Evolutionary conservation across 202 grass and related monocot species (phyloP), one percentile per base, ranked within the genome.

Genomic region (Zoysia matrella): DNA sequence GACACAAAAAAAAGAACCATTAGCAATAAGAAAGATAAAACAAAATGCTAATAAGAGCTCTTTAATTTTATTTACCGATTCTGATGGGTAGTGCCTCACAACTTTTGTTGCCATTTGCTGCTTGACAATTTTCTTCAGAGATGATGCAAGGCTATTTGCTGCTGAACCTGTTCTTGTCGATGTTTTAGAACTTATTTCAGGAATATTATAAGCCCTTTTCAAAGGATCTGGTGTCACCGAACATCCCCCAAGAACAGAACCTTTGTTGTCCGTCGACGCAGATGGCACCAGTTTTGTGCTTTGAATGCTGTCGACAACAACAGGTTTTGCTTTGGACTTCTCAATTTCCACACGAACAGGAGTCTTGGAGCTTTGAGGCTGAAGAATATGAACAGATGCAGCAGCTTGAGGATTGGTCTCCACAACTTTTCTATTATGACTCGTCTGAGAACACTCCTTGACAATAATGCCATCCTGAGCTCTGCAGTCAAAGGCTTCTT

Each of bases 81-180:
- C 94, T 76, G 94, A 92, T 65, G 90, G 90, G 86, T 97, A 94
- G 87, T 94, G 83, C 82, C 88, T 89, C 43, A 77, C 74, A 92
- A 92, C 67, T 94, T 97, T 97, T 69, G 83, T 39, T 83, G 68
- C 3, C 0, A 78, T 80, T 78, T 85, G 80, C 73, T 92, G 90
- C 52, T 81, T 97, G 75, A 92, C 74, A 63, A 89, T 84, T 84
- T 87, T 92, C 48, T 89, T 94, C 48, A 87, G 45, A 80, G 92
- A 89, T 79, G 86, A 77, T 50, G 82, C 57, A 47, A 87, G 73
- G 54, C 22, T 81, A 86, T 91, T 89, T 70, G 79, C 52, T 75
- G 81, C 75, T 81, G 76, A 85, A 50, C 40, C 68, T 51, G 66
- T 45, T 79, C 54, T 87, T 36, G 86, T 86, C 71, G 90, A 71